Base-by-base conservation (phyloP, 495 filamentous ascomycete species). In the Lophiostoma macrostomum region DNA sequence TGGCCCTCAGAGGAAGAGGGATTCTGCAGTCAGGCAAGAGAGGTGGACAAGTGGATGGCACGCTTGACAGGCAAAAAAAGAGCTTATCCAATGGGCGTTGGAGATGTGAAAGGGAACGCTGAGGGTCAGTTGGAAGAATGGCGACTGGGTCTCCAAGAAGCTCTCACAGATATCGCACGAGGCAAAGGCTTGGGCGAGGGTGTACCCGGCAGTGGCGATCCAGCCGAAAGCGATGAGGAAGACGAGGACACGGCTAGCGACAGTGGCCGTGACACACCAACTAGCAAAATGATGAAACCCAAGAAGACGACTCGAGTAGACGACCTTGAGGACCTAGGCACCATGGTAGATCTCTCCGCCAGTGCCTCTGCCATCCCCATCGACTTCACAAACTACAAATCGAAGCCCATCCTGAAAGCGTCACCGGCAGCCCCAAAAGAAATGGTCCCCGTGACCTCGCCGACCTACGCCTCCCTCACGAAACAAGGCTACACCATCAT, bases 401-500 rank as follows among this genome's bases (percentile, higher is more conserved):
- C 49, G 12, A 60, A 42, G 16, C 70, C 74, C n/a, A 65, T 61
- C 1, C 53, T 70, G n/a, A n/a, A n/a, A 10, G 63, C 71, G 0
- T 64, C 73, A 2, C 67, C 72, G 7, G 57, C 72, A 43, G 68
- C 74, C 36, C 68, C 70, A 25, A 96, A 95, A 71, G 87, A 91
- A 69, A 97, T 97, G 91, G 91, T 97, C 4, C 88, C 91, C 5
- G 85, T 83, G 56, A 82, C 78, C 34, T 95, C 91, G 5, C 90
- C 93, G 1, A 97, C 91, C 0, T 86, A 95, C 61, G 74, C 81
- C 8, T 74, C 91, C 40, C 77, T 96, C 35, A 97, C 91, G 2
- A 97, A 96, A 66, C 91, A 97, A 76, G 91, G 91, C 14, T 97
- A 97, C 68, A 81, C 86, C 0, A 96, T 97, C 49, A 84, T 97